phyloP scores from a whole-genome alignment of 345 rosid genomes.

The Euclidium syriacum region DNA sequence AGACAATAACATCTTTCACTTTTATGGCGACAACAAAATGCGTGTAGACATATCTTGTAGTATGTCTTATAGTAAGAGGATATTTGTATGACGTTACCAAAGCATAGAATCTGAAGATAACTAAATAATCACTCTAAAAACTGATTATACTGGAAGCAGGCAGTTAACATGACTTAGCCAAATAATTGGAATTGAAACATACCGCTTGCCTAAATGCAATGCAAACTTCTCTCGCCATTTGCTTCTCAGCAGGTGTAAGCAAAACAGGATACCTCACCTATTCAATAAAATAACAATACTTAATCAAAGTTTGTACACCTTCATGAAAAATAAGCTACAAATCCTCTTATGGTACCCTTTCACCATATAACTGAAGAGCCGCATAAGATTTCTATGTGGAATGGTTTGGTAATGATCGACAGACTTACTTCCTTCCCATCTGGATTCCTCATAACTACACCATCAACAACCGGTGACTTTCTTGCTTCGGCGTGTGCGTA shows the following conservation, averaged over 20 bases:
- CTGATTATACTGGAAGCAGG: background rate
- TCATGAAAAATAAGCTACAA: background rate
- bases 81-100: background rate
- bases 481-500: slow-evolving; percentile 99
- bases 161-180: background rate
- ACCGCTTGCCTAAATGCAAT: slow-evolving; percentile 96
- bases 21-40: background rate
- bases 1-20: background rate
- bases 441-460: slow-evolving; percentile 96
- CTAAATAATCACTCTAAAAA: background rate
- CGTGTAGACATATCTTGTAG: background rate
- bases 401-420: background rate
- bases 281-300: slow-evolving; percentile 13
- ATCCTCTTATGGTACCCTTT: slow-evolving; percentile 3
- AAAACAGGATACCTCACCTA: slow-evolving; percentile 92
- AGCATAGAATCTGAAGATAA: background rate
- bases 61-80: background rate
- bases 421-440: slow-evolving; percentile 95
- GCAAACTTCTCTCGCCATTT: slow-evolving; percentile 98
- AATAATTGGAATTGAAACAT: slow-evolving; percentile 26
- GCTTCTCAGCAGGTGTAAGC: slow-evolving; percentile 93
- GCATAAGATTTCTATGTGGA: slow-evolving; percentile 9
- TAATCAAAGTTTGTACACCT: slow-evolving; percentile 6
- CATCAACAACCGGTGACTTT: slow-evolving; percentile 99
- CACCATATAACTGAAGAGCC: slow-evolving; percentile 3